Conservation (phyloP, 2,329 filamentous ascomycete genomes). For the Drechslerella stenobrocha region DNA sequence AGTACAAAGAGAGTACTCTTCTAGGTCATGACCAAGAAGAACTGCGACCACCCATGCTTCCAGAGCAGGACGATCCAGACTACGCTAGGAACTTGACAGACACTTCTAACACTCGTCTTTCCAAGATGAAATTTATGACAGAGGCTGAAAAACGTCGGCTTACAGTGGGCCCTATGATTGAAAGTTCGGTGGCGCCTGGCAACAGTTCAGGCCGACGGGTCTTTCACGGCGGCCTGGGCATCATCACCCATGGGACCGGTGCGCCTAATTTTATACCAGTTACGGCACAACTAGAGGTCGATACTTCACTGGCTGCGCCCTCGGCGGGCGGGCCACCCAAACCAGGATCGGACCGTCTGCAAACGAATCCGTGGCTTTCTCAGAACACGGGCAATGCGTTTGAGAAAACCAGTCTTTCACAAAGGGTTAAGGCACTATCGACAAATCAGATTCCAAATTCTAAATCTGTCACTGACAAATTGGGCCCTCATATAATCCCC, state of each 20-base stretch:
- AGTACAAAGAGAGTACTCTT: conserved; percentile 54
- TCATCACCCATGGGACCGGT: conserved; percentile 59
- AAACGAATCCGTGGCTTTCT: conserved; percentile 54
- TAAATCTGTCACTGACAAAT: background rate
- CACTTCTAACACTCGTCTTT: conserved; percentile 65
- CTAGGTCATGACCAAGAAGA: background rate
- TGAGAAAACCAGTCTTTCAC: background rate
- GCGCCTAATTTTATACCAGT: background rate
- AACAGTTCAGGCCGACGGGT: conserved; percentile 57
- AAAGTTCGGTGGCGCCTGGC: conserved; percentile 53
- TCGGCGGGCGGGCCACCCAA: background rate
- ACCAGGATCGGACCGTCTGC: conserved; percentile 52
- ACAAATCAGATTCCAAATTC: background rate
- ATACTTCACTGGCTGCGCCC: background rate
- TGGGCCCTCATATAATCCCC: no score
- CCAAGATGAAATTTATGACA: conserved; percentile 92
- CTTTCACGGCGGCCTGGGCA: conserved; percentile 57
- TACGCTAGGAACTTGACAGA: conserved; percentile 53
- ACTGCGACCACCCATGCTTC: conserved; percentile 68
- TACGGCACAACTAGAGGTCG: background rate
- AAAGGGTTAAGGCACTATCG: background rate
- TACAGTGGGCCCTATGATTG: conserved; percentile 60
- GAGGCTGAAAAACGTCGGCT: conserved; percentile 66
- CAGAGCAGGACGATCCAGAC: conserved; percentile 58
- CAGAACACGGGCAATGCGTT: conserved; percentile 53